phyloP scores from a whole-genome alignment of 2,329 filamentous ascomycete species.

The Clarireedia monteithiana region DNA sequence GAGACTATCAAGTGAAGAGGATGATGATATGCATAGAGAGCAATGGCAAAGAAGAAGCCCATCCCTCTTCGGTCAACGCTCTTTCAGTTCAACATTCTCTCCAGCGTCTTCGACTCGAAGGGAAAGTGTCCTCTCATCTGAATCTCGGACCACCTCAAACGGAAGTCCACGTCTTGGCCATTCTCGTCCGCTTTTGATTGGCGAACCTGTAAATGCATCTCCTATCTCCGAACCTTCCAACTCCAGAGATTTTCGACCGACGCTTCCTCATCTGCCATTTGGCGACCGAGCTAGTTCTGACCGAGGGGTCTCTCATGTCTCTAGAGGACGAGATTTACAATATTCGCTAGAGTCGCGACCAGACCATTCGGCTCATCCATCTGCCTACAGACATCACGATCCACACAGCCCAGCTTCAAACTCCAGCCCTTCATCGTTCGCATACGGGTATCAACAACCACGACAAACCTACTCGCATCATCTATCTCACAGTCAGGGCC shows the following conservation, averaged over 20 bases:
- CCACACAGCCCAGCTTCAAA: not conserved
- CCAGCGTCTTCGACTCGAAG: not conserved
- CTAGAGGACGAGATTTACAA: too few species aligned
- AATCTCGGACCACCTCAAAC: not conserved
- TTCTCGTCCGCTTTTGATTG: not conserved
- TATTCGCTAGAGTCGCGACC: too few species aligned
- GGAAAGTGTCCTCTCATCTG: not conserved
- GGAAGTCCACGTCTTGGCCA: not conserved
- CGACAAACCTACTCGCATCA: not conserved
- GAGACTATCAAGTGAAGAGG: not conserved
- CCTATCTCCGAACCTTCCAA: conserved; percentile 3
- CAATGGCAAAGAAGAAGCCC: not conserved
- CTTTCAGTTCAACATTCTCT: not conserved
- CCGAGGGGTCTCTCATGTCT: too few species aligned
- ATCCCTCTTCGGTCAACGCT: not conserved
- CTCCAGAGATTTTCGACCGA: not conserved
- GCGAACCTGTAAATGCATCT: not conserved
- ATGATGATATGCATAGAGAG: not conserved
- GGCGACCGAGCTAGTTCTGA: not conserved
- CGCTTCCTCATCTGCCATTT: not conserved
- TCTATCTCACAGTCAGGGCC: conserved; percentile 12
- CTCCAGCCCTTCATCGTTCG: not conserved
- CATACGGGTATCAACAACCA: conserved; percentile 11
- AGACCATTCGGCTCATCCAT: not conserved
- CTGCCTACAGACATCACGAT: not conserved